phyloP scores from a whole-genome alignment of 495 filamentous ascomycete species.

The Daldinia vernicosa region DNA sequence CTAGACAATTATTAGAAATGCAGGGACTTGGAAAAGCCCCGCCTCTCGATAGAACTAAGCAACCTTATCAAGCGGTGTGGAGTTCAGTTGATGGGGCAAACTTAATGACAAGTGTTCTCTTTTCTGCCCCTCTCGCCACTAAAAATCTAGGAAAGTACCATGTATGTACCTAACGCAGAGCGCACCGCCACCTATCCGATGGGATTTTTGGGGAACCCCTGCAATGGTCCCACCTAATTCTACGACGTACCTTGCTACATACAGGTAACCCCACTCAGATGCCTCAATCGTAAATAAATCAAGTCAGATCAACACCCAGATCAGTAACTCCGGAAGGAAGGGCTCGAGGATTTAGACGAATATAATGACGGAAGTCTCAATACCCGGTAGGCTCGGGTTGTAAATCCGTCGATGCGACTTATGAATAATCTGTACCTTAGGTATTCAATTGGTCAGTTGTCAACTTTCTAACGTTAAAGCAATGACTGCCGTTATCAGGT shows the following conservation, averaged over 20 bases:
- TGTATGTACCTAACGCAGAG: background rate
- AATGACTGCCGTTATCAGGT: background rate
- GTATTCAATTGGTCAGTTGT: conserved; percentile 2
- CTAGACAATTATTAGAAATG: conserved; percentile 26
- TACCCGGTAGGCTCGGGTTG: conserved; percentile 16
- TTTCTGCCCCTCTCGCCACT: conserved; percentile 11
- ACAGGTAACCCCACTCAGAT: conserved; percentile 8
- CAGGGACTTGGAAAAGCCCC: conserved; percentile 34
- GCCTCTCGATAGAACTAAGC: conserved; percentile 7
- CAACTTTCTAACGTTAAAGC: conserved; percentile 1
- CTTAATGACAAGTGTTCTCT: conserved; percentile 48
- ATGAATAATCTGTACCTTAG: background rate
- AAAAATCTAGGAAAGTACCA: background rate
- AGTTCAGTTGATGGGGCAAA: background rate
- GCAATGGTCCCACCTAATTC: background rate
- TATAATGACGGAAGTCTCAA: conserved; percentile 8
- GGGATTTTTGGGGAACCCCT: conserved; percentile 36
- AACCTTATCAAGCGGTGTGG: conserved; percentile 1
- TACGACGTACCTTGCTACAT: background rate
- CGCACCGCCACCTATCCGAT: conserved; percentile 30
- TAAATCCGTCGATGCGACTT: conserved; percentile 5
- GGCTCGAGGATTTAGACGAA: conserved; percentile 26
- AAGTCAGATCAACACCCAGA: conserved; percentile 29
- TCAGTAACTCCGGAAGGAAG: conserved; percentile 35
- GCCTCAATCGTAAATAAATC: conserved; percentile 9